A percentile compares a stretch with the other conserved stretches of the same genome.
These are phyloP conservation scores for Auricularia cornea DNA, from an alignment of 768 basidiomycete genomes.

Conservation along the genomic window DNA sequence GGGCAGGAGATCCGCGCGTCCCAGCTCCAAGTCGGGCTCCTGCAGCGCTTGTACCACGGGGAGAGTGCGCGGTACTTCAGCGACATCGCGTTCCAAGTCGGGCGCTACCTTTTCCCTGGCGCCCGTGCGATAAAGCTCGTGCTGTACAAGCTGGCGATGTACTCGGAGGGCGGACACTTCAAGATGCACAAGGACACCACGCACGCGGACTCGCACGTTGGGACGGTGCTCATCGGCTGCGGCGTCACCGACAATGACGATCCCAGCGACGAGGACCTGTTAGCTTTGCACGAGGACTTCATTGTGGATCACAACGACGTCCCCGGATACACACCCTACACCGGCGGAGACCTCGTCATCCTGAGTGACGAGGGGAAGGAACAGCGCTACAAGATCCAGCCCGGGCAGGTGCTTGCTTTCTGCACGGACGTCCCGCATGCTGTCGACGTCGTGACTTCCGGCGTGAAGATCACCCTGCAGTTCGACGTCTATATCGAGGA, in stretches of 20 bases:
- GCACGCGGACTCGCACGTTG: constrained; percentile 17
- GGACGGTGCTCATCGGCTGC: constrained; percentile 25
- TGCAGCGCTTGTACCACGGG: neutral
- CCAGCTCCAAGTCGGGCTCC: neutral
- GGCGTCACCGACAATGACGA: neutral
- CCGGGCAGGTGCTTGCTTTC: constrained; percentile 22
- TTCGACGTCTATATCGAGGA: neutral
- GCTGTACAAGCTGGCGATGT: constrained; percentile 27
- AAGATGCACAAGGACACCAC: constrained; percentile 22
- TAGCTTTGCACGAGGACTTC: neutral
- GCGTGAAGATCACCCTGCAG: constrained; percentile 6
- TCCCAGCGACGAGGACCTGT: neutral
- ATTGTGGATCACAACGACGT: neutral
- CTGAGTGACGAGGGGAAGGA: neutral
- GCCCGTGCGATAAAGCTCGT: constrained; percentile 2
- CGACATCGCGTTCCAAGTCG: neutral
- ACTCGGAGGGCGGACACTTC: constrained; percentile 22
- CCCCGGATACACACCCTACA: neutral
- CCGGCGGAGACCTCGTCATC: neutral
- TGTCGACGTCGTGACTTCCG: constrained; percentile 24
- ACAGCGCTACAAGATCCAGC: neutral
- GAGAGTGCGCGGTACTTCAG: neutral
- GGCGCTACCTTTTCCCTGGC: neutral
- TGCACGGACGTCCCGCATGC: constrained; percentile 23
- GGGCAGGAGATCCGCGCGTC: neutral